Percentiles rank a stretch among this genome's conserved stretches.
These are phyloP conservation scores for Hibiscus mutabilis DNA, from an alignment of 345 rosid species.

Conservation along the genomic window DNA sequence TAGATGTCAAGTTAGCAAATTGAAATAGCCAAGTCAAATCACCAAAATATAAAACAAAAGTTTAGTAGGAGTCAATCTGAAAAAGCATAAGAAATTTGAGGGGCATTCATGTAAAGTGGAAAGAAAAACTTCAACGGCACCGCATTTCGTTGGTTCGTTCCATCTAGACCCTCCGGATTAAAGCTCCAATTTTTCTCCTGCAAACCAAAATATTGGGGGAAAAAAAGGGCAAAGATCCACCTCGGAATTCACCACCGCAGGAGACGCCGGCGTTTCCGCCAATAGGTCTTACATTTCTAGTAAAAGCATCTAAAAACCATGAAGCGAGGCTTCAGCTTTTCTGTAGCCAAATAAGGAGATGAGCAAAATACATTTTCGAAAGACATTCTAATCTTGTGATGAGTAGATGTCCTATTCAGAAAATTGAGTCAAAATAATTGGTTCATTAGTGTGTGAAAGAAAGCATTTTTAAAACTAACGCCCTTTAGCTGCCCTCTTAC, in stretches of 20 bases:
- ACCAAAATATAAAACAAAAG: not conserved
- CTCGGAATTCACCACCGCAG: constrained; percentile 14
- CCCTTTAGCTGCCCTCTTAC: not conserved
- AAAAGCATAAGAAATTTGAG: not conserved
- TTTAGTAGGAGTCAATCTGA: not conserved
- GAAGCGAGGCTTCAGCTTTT: constrained; percentile 51
- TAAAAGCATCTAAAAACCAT: constrained; percentile 19
- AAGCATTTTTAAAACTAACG: not conserved
- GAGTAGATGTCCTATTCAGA: not conserved
- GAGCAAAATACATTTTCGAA: not conserved
- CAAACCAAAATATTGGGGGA: not conserved
- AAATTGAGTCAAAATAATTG: not conserved
- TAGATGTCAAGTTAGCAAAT: too few relatives aligned
- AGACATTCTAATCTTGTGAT: not conserved
- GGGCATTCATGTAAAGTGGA: too few relatives aligned
- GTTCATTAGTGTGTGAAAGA: not conserved
- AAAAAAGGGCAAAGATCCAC: not conserved
- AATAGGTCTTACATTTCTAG: not conserved
- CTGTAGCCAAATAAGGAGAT: constrained; percentile 31
- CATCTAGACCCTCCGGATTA: constrained; percentile 7
- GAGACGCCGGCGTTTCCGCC: constrained; percentile 74
- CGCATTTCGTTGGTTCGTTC: not conserved
- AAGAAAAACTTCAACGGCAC: not conserved
- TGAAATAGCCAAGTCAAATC: too few relatives aligned
- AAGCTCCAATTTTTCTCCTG: constrained; percentile 2